These are phyloP conservation scores for Stephanodiscus minutulus DNA, from an alignment of 108 stramenopile genomes.

Conservation along the genomic window DNA sequence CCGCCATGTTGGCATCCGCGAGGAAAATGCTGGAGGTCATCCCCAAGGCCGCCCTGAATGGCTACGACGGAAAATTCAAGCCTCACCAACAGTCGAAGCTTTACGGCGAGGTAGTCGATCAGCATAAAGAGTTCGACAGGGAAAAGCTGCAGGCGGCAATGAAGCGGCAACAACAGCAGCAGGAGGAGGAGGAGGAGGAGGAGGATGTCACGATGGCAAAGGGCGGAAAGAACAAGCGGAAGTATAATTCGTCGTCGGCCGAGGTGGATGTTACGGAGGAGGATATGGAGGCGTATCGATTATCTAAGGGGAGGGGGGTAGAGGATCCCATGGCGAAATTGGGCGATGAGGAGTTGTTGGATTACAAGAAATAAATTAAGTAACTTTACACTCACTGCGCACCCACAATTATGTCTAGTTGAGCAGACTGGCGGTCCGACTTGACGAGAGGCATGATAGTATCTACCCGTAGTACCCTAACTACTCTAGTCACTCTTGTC, in stretches of 20 bases:
- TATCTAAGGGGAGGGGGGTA: conserved; percentile 73
- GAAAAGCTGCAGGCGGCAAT: conserved; percentile 82
- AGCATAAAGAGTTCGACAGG: conserved; percentile 69
- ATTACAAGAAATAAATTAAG: conserved; percentile 62
- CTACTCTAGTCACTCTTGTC: too few relatives aligned
- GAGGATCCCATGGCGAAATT: conserved; percentile 91
- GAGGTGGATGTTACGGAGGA: conserved; percentile 89
- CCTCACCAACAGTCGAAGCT: conserved; percentile 71
- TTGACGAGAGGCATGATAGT: too few relatives aligned
- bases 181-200: conserved; percentile 50
- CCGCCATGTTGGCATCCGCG: conserved; percentile 79
- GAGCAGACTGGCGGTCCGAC: too few relatives aligned
- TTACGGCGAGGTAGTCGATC: conserved; percentile 85
- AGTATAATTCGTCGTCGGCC: conserved; percentile 83
- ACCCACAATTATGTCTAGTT: too few relatives aligned
- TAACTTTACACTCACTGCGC: too few relatives aligned
- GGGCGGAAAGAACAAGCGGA: conserved; percentile 64
- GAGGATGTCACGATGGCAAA: conserved; percentile 35
- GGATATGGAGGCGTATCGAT: conserved; percentile 96
- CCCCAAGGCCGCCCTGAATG: conserved; percentile 27
- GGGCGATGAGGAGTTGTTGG: conserved; percentile 71
- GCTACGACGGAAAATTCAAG: conserved; percentile 28
- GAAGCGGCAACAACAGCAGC: conserved; percentile 51
- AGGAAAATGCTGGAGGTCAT: conserved; percentile 83
- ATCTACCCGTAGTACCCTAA: too few relatives aligned